phyloP scores from a whole-genome alignment of 129 eudicot genomes.

The Chrysanthemum makinoi region DNA sequence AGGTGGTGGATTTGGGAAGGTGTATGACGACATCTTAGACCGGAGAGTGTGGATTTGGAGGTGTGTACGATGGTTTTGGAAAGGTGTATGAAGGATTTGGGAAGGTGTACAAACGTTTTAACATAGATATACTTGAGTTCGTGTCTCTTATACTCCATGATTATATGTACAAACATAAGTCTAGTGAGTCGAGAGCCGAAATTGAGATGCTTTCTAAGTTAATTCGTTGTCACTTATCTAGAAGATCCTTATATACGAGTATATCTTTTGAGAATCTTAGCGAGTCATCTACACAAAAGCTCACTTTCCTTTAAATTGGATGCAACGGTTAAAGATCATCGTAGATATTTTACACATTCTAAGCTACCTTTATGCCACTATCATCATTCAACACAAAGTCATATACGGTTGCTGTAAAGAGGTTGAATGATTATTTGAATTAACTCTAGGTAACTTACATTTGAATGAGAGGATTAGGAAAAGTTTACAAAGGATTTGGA shows the following conservation, averaged over 20 bases:
- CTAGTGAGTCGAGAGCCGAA: not conserved
- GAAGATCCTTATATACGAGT: slow-evolving; percentile 1
- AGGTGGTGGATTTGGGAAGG: slow-evolving; percentile 2
- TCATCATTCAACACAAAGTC: too few relatives aligned
- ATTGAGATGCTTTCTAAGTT: not conserved
- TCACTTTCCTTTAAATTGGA: not conserved
- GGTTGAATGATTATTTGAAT: too few relatives aligned
- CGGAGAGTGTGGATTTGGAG: not conserved
- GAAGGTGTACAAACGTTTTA: not conserved
- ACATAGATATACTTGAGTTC: not conserved
- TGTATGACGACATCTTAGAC: not conserved
- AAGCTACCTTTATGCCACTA: too few relatives aligned
- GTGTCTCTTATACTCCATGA: too few relatives aligned
- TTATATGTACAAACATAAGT: not conserved
- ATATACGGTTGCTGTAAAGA: too few relatives aligned
- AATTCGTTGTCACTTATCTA: not conserved
- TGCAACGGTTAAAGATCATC: not conserved
- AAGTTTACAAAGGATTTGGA: not conserved
- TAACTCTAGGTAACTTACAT: not conserved
- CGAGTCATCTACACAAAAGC: not conserved
- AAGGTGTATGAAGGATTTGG: slow-evolving; percentile 9
- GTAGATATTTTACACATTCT: too few relatives aligned
- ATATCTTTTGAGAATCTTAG: not conserved
- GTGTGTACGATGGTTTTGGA: not conserved
- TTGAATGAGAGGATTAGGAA: not conserved